Base-by-base conservation (phyloP, 83 land plant species). In the Larix sibirica region DNA sequence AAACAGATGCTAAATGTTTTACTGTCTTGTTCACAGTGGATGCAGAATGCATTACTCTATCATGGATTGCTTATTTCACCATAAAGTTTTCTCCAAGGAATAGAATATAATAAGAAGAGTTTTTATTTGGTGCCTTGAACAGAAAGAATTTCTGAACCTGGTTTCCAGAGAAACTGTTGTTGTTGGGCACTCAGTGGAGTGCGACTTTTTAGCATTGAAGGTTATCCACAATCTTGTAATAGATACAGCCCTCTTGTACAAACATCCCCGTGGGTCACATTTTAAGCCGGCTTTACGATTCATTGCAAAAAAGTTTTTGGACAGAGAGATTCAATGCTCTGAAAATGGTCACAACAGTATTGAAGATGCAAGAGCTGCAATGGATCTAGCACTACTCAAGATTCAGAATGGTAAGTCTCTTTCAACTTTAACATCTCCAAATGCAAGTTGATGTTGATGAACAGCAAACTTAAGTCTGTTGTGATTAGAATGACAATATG, bases 121-220 rank as follows among this genome's bases (percentile, higher is more conserved):
- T n/a, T 14, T 42, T 73, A 26, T 60, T 60, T 79, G 77, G 14
- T 38, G 20, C 21, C 23, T 73, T 42, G 18, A 44, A 2, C 87
- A 95, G 95, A 92, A 87, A 83, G 91, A 89, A 59, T 89, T 96
- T 84, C 84, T 93, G 31, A 85, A 93, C 62, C 81, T 96, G 62
- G 97, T 96, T 62, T 82, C 87, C 79, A 89, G 88, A 58, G 96
- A 96, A 79, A 95, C 99, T 3, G 83, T 96, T 20, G 80, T 96
- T 47, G 95, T 96, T 79, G 99, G 99, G 13, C 99, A 96, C 77
- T 96, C 99, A n/a, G 77, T 95, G 79, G 99, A 96, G 79, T 93
- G 92, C 86, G 99, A 96, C 81, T 86, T 96, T 83, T 47, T 85
- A 26, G 96, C 99, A 8, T 83, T 96, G 77, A 95, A 90, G 85